These are phyloP conservation scores for Magnusiomyces ingens DNA, from an alignment of 1,139 yeast genomes.

Conservation along the genomic window DNA sequence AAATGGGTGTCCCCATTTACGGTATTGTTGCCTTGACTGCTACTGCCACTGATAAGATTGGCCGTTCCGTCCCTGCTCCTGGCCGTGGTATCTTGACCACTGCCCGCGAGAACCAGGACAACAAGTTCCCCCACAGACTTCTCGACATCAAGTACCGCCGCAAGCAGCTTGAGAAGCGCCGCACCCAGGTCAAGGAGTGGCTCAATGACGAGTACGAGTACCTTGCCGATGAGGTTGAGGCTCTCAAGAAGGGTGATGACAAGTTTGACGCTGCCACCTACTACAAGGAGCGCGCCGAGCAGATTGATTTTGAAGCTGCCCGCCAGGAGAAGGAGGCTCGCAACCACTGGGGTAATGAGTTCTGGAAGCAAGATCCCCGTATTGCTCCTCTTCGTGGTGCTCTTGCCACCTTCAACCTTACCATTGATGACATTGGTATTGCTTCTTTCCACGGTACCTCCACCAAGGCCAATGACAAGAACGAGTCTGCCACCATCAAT, in stretches of 20 bases:
- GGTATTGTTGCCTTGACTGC: constrained; percentile 92
- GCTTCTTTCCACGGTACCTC: constrained; percentile 99
- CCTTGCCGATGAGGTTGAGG: constrained; percentile 63
- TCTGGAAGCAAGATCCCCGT: constrained; percentile 84
- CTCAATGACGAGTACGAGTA: constrained; percentile 71
- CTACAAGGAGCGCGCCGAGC: constrained; percentile 79
- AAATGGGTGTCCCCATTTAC: constrained; percentile 98
- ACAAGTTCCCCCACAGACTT: constrained; percentile 74
- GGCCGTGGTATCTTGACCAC: constrained; percentile 99
- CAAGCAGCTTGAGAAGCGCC: constrained; percentile 80
- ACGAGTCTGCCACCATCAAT: constrained; percentile 87
- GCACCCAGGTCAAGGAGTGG: constrained; percentile 75
- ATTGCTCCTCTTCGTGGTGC: constrained; percentile 97
- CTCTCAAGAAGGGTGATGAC: constrained; percentile 51
- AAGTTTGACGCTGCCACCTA: constrained; percentile 52
- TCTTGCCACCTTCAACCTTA: constrained; percentile 84
- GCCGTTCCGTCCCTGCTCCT: constrained; percentile 99
- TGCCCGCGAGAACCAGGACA: constrained; percentile 87
- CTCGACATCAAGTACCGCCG: constrained; percentile 90
- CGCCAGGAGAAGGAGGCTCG: constrained; percentile 86
- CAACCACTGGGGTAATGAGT: constrained; percentile 92
- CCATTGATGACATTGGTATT: constrained; percentile 91
- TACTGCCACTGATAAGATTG: constrained; percentile 97
- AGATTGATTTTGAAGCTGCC: constrained; percentile 75
- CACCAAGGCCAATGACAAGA: constrained; percentile 96